Evolutionary conservation across 2,329 filamentous ascomycete genomes (phyloP).

Genomic region (Trichoderma arundinaceum): DNA sequence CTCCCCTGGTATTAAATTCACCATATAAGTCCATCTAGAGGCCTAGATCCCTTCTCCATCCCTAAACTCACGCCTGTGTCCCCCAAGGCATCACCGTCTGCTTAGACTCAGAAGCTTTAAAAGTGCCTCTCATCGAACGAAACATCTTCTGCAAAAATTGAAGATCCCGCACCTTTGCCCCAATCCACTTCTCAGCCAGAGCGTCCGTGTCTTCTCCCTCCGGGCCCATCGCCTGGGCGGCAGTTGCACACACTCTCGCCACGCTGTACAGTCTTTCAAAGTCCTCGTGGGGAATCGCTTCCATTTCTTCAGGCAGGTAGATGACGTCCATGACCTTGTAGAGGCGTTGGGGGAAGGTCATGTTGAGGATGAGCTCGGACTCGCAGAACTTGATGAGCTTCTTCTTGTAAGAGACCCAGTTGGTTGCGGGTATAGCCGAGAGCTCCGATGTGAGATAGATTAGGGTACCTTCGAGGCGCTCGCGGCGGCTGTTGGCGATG

Average conservation of each 20-base stretch:
- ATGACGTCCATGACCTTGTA: slow-evolving; percentile 38
- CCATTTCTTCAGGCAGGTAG: slow-evolving; percentile 41
- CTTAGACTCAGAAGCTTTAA: not conserved
- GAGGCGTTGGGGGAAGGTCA: slow-evolving; percentile 37
- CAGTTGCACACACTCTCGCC: slow-evolving; percentile 38
- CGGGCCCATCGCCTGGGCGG: slow-evolving; percentile 38
- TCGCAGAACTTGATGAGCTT: slow-evolving; percentile 35
- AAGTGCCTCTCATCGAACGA: not conserved
- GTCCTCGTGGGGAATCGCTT: slow-evolving; percentile 35
- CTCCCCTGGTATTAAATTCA: not conserved
- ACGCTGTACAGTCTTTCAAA: slow-evolving; percentile 40
- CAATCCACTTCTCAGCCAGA: slow-evolving; percentile 37
- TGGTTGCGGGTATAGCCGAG: slow-evolving; percentile 34
- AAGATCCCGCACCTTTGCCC: slow-evolving; percentile 38
- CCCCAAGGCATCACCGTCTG: slow-evolving; percentile 8
- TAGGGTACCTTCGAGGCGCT: slow-evolving; percentile 22
- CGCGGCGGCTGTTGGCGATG: slow-evolving; percentile 17
- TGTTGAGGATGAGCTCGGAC: slow-evolving; percentile 23
- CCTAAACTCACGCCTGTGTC: not conserved
- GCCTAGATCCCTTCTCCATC: not conserved
- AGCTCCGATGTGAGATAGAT: slow-evolving; percentile 23
- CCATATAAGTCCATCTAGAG: not conserved
- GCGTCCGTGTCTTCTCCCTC: slow-evolving; percentile 34
- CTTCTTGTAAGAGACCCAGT: slow-evolving; percentile 37
- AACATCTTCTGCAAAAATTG: slow-evolving; percentile 37